Evolutionary conservation across 805 yeast species (phyloP).

Genomic region (Candida alai): DNA sequence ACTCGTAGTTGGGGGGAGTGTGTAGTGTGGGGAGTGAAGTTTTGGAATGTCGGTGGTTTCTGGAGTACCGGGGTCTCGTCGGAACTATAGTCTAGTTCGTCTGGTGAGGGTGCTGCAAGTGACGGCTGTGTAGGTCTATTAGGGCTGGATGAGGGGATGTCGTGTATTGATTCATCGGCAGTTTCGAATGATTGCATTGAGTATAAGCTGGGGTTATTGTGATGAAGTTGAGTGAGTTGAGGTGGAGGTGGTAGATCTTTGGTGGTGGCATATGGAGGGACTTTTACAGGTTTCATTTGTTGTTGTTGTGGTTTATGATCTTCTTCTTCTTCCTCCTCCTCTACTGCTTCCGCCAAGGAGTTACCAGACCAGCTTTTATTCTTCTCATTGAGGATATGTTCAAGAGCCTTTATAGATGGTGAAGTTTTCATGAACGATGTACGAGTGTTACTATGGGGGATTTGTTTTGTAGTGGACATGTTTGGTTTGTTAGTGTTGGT

Average conservation of each 20-base stretch:
- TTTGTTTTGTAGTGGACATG: constrained; percentile 3
- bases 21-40: constrained; percentile 15
- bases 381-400: constrained; percentile 26
- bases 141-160: background rate
- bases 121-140: constrained; percentile 8
- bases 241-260: constrained; percentile 1
- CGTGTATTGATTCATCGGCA: constrained; percentile 14
- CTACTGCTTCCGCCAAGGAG: constrained; percentile 8
- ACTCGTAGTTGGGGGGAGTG: constrained; percentile 11
- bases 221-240: too few relatives aligned
- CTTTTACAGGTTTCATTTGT: too few relatives aligned
- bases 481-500: background rate
- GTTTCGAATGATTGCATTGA: constrained; percentile 28
- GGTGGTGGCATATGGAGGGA: background rate
- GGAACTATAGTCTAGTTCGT: constrained; percentile 16
- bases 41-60: constrained; percentile 23
- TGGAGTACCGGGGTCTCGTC: constrained; percentile 23
- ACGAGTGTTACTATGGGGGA: constrained; percentile 1
- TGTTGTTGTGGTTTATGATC: background rate
- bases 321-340: constrained; percentile 20
- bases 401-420: constrained; percentile 41
- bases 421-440: constrained; percentile 34
- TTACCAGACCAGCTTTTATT: constrained; percentile 8
- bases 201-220: constrained; percentile 2
- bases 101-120: constrained; percentile 19